These are phyloP conservation scores for Scheffersomyces segobiensis DNA, from an alignment of 1,139 yeast species.

Conservation along the genomic window DNA sequence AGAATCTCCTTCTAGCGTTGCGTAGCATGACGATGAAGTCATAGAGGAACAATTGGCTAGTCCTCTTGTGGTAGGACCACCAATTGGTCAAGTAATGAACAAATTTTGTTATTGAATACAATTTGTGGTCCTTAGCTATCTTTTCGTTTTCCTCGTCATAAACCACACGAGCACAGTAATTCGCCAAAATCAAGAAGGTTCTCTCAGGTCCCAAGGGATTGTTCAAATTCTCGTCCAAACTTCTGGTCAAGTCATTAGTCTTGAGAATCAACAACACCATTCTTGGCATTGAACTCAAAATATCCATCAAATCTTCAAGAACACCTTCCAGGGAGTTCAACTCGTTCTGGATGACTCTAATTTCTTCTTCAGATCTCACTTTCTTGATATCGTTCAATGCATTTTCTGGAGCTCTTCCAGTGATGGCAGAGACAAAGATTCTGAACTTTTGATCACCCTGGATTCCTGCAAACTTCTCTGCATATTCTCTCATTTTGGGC, in stretches of 20 bases:
- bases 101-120: constrained; percentile 43
- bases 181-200: constrained; percentile 85
- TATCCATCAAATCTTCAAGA: constrained; percentile 74
- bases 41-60: constrained; percentile 54
- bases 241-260: constrained; percentile 91
- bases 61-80: constrained; percentile 52
- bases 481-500: constrained; percentile 66
- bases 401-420: constrained; percentile 66
- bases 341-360: constrained; percentile 63
- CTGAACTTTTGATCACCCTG: constrained; percentile 72
- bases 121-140: constrained; percentile 28
- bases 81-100: constrained; percentile 26
- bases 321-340: constrained; percentile 59
- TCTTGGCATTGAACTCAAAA: constrained; percentile 79
- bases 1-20: constrained; percentile 9
- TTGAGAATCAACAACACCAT: constrained; percentile 83
- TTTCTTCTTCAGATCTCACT: constrained; percentile 58
- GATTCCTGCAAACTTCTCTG: constrained; percentile 79
- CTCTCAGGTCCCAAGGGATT: constrained; percentile 87
- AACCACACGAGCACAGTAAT: constrained; percentile 82
- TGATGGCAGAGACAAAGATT: constrained; percentile 87
- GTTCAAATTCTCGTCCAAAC: constrained; percentile 78
- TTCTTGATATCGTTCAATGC: constrained; percentile 50
- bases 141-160: constrained; percentile 61
- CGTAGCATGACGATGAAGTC: constrained; percentile 44